Conservation (phyloP, 176 grass and related monocot species). For the Musa itinerans region DNA sequence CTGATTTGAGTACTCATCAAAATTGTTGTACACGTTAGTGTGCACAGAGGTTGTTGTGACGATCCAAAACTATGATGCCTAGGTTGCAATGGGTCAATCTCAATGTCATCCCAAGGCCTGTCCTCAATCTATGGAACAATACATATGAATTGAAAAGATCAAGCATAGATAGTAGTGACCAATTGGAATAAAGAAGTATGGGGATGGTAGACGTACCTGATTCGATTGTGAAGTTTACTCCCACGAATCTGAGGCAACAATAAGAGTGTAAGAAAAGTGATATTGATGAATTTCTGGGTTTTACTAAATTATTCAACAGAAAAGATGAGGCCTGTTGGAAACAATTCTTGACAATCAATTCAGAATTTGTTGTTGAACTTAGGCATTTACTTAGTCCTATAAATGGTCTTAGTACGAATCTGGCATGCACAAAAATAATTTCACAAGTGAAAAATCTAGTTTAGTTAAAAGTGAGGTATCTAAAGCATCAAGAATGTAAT, state of each 20-base stretch:
- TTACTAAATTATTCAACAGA: background rate
- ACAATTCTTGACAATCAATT: too few species aligned
- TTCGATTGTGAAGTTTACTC: slow-evolving; percentile 55
- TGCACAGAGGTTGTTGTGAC: background rate
- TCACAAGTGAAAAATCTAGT: too few species aligned
- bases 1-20: too few species aligned
- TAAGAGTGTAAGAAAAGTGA: background rate
- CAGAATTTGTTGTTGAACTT: too few species aligned
- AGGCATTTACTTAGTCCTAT: too few species aligned
- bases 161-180: background rate
- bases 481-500: too few species aligned
- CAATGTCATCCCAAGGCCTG: background rate
- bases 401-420: too few species aligned
- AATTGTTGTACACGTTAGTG: background rate
- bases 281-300: background rate
- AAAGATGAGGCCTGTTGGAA: background rate
- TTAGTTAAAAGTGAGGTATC: too few species aligned
- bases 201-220: slow-evolving; percentile 32
- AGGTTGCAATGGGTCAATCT: background rate
- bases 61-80: background rate
- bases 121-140: background rate
- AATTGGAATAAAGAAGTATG: background rate
- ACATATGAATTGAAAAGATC: background rate
- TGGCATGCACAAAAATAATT: too few species aligned
- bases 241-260: slow-evolving; percentile 39